Base-by-base conservation (phyloP, 257 asterid genomes). In the Striga asiatica region DNA sequence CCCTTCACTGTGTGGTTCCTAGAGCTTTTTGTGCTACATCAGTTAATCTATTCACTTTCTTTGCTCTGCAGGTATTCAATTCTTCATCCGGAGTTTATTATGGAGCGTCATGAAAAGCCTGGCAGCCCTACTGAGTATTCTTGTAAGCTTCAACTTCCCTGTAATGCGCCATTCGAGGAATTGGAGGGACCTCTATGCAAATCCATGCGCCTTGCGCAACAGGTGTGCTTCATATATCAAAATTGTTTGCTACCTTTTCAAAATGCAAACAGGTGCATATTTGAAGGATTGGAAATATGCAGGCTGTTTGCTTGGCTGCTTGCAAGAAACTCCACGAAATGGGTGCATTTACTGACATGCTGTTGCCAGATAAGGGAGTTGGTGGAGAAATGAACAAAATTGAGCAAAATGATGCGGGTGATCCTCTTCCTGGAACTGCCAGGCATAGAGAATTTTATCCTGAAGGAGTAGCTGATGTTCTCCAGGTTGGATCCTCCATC, bases 341-440 rank as follows among this genome's bases (percentile, higher is more conserved):
- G 98, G 98, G 98, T 37, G 97, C 98, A 59, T 88, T 92, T 77
- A 88, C 98, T n/a, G 98, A 92, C 69, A 88, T 92, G 98, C 84
- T 92, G 49, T 78, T 92, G 76, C 98, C 98, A 24, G 98, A 92
- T 75, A 92, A 88, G 81, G 98, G 98, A 70, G 71, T 70, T 43
- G 92, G 81, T 54, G 88, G 56, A 37, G 89, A 81, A 60, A 58
- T 65, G 3, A 93, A 92, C 37, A 85, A 87, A 57, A 81, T 55
- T 61, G 98, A 92, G 65, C 84, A 84, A 63, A 85, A 57, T 76
- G 95, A 77, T 58, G 98, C 84, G 61, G 97, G 95, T 16, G 95
- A 84, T 54, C 93, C 97, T 49, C 84, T 88, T 55, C 97, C 98
- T 50, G 98, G 98, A 60, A 84, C 97, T 56, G 85, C 97, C 37